A percentile compares a stretch with the other conserved stretches of the same genome.
phyloP scores from a whole-genome alignment of 257 asterid genomes.

The Scutellaria barbata region DNA sequence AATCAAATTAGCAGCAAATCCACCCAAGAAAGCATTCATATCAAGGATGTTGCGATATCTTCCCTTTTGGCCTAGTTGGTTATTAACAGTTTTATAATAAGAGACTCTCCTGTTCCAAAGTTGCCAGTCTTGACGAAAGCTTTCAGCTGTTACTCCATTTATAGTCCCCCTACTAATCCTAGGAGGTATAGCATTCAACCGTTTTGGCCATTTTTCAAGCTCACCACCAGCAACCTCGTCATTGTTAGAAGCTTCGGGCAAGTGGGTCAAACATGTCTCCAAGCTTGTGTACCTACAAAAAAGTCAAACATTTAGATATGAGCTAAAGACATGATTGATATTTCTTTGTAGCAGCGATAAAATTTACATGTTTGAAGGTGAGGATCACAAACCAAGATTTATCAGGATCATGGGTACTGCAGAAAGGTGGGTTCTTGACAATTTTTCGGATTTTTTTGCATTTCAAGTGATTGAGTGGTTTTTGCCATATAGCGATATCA shows the following conservation, averaged over 20 bases:
- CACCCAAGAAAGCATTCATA: constrained; percentile 88
- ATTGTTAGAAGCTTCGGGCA: constrained; percentile 62
- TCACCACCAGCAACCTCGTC: constrained; percentile 71
- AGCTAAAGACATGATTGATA: not conserved
- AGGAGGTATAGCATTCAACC: constrained; percentile 67
- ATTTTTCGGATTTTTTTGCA: constrained; percentile 44
- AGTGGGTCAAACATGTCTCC: constrained; percentile 73
- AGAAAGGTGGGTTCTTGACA: constrained; percentile 48
- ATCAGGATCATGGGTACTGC: constrained; percentile 62
- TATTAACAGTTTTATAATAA: constrained; percentile 68
- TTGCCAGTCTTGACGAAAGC: constrained; percentile 50
- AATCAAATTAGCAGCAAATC: constrained; percentile 72
- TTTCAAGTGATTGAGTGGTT: constrained; percentile 62
- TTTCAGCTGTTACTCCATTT: constrained; percentile 47
- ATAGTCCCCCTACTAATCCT: constrained; percentile 63
- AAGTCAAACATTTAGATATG: not conserved
- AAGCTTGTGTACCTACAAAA: constrained; percentile 65
- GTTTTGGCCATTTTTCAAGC: constrained; percentile 72
- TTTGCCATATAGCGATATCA: constrained; percentile 87
- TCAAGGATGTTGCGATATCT: constrained; percentile 77
- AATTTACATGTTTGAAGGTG: not conserved
- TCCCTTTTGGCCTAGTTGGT: constrained; percentile 62
- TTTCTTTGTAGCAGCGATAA: too few relatives aligned
- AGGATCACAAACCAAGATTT: constrained; percentile 61
- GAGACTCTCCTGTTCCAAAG: constrained; percentile 74